Conservation (phyloP, 169 alveolate genomes). For the Cyclospora cayetanensis region DNA sequence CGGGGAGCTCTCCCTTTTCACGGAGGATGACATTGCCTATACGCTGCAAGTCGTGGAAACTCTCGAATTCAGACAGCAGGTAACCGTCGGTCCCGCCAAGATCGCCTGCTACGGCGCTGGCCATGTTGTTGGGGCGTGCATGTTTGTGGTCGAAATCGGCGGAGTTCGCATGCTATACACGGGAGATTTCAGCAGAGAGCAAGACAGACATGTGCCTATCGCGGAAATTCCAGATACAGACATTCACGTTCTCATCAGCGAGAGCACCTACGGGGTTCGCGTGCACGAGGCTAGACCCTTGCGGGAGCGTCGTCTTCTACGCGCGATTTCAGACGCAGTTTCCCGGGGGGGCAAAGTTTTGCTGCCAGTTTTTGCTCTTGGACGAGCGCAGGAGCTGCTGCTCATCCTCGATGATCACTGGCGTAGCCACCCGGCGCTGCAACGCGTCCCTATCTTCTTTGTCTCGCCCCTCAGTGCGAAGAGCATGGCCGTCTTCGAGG, state of each 20-base stretch:
- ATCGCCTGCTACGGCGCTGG: slow-evolving; percentile 98
- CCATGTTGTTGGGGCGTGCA: slow-evolving; percentile 99
- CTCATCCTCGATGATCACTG: slow-evolving; percentile 96
- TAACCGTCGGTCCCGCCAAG: slow-evolving; percentile 86
- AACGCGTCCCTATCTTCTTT: slow-evolving; percentile 94
- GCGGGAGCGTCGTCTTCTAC: slow-evolving; percentile 94
- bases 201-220: slow-evolving; percentile 84
- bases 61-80: slow-evolving; percentile 94
- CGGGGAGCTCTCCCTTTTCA: slow-evolving; percentile 83
- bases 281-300: slow-evolving; percentile 96
- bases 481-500: slow-evolving; percentile 94
- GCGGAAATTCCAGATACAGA: slow-evolving; percentile 38
- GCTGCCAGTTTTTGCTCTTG: slow-evolving; percentile 99
- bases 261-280: slow-evolving; percentile 97
- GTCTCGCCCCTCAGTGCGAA: slow-evolving; percentile 96
- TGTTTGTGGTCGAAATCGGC: slow-evolving; percentile 98
- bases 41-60: slow-evolving; percentile 91
- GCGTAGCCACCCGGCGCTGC: slow-evolving; percentile 91
- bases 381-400: slow-evolving; percentile 98
- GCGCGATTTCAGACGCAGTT: slow-evolving; percentile 96
- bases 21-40: slow-evolving; percentile 92
- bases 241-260: slow-evolving; percentile 97
- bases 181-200: slow-evolving; percentile 98
- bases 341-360: slow-evolving; percentile 96
- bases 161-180: slow-evolving; percentile 93